phyloP scores from a whole-genome alignment of 1,284 basidiomycete species.

The Ganoderma leucocontextum region DNA sequence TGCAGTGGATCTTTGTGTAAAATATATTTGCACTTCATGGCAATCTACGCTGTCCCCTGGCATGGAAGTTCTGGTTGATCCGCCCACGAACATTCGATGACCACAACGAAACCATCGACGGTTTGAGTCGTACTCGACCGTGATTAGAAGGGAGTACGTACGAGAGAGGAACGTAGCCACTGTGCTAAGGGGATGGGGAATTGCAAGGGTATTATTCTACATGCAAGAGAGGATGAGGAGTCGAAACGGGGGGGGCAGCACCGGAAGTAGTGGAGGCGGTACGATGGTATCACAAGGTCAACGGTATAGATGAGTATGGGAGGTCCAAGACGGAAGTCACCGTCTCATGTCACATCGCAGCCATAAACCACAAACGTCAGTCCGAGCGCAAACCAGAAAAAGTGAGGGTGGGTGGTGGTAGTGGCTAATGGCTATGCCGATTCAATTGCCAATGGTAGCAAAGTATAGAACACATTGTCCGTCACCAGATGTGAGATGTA shows the following conservation, averaged over 20 bases:
- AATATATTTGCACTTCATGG: background rate
- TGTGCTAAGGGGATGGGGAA: background rate
- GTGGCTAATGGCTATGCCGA: background rate
- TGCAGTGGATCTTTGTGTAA: too few species aligned
- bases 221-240: background rate
- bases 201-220: background rate
- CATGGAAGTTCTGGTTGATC: too few species aligned
- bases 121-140: background rate
- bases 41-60: too few species aligned
- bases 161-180: background rate
- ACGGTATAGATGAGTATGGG: background rate
- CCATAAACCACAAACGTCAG: background rate
- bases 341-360: background rate
- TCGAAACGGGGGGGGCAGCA: background rate
- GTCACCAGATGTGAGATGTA: background rate
- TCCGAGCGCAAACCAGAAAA: background rate
- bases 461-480: conserved; percentile 2
- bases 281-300: conserved; percentile 1
- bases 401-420: background rate
- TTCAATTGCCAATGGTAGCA: background rate
- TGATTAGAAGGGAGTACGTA: background rate
- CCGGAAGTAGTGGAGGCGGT: background rate
- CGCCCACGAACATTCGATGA: too few species aligned
- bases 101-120: background rate
- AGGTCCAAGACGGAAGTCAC: background rate